A percentile compares a stretch with the other conserved stretches of the same genome.
phyloP scores from a whole-genome alignment of 2,329 filamentous ascomycete species.

The Colletotrichum sp. region DNA sequence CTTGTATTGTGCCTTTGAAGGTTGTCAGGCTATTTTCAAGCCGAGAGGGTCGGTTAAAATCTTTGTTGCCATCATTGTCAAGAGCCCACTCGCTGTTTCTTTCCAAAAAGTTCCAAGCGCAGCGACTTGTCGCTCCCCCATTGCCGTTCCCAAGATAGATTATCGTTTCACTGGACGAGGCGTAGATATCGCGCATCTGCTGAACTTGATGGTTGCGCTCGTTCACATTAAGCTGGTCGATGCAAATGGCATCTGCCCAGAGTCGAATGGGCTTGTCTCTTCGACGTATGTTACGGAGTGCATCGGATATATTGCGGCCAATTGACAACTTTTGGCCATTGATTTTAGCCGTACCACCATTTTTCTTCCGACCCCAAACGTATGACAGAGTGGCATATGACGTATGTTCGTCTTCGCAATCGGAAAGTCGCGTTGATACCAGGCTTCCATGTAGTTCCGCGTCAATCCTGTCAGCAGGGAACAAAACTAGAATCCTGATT shows the following conservation, averaged over 20 bases:
- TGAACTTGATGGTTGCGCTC: neutral
- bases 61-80: neutral
- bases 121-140: neutral
- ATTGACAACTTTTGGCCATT: neutral
- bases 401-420: neutral
- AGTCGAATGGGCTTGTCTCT: neutral
- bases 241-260: neutral
- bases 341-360: neutral
- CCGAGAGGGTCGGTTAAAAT: neutral
- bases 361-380: neutral
- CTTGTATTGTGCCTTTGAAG: neutral
- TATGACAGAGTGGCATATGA: neutral
- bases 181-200: neutral
- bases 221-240: neutral
- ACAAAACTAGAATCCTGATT: neutral
- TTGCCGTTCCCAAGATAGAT: neutral
- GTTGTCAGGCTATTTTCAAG: neutral
- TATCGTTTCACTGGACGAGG: neutral
- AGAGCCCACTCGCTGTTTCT: neutral
- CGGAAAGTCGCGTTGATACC: neutral
- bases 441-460: neutral
- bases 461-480: neutral
- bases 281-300: neutral
- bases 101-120: neutral
- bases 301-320: neutral